phyloP scores from a whole-genome alignment of 768 basidiomycete genomes.

The Boletus sp. region DNA sequence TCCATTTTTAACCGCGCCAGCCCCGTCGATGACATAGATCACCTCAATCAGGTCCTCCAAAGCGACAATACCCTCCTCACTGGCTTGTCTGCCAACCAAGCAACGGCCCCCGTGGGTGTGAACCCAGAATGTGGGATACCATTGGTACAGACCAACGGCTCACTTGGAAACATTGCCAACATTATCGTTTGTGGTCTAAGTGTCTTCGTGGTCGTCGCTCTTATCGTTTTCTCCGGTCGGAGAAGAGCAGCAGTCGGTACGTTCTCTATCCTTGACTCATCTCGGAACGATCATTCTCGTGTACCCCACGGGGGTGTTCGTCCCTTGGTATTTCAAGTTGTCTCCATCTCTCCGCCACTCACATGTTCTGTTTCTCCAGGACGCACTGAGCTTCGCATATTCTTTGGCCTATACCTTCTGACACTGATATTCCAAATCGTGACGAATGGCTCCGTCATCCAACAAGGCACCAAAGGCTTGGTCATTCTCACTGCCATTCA shows the following conservation, averaged over 20 bases:
- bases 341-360: neutral
- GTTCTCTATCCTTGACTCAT: constrained; percentile 26
- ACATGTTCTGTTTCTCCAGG: constrained; percentile 34
- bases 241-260: constrained; percentile 87
- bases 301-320: neutral
- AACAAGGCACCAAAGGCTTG: constrained; percentile 72
- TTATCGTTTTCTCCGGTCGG: constrained; percentile 57
- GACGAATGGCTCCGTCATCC: constrained; percentile 72
- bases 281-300: neutral
- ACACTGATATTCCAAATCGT: constrained; percentile 78
- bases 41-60: constrained; percentile 39
- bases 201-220: constrained; percentile 51
- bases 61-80: constrained; percentile 32
- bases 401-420: constrained; percentile 64
- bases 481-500: constrained; percentile 75
- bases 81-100: constrained; percentile 42
- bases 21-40: constrained; percentile 15
- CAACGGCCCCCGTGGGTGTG: constrained; percentile 74
- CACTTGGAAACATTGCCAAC: constrained; percentile 83
- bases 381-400: constrained; percentile 66
- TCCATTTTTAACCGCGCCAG: constrained; percentile 8
- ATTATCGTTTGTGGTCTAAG: constrained; percentile 77
- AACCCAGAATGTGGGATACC: constrained; percentile 79
- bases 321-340: neutral
- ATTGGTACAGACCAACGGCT: constrained; percentile 51